These are phyloP conservation scores for Penicillium freii DNA, from an alignment of 2,329 filamentous ascomycete genomes.

Conservation along the genomic window DNA sequence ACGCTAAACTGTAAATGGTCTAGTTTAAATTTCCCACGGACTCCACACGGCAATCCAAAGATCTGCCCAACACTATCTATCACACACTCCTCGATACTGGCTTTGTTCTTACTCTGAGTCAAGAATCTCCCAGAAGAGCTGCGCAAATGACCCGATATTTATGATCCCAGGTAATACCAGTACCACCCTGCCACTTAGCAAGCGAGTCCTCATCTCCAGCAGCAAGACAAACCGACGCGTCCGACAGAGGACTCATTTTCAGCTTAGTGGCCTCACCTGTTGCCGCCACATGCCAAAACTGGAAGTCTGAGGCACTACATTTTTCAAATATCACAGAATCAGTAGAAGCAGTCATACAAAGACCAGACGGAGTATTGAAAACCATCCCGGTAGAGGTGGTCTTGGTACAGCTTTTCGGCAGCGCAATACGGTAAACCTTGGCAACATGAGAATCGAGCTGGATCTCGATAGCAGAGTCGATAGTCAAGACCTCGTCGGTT, in stretches of 20 bases:
- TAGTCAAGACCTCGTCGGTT: slow-evolving; percentile 34
- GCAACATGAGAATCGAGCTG: slow-evolving; percentile 43
- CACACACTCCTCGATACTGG: slow-evolving; percentile 34
- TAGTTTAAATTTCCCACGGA: slow-evolving; percentile 3
- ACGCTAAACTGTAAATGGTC: neutral
- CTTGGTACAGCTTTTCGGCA: slow-evolving; percentile 24
- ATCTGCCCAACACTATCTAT: slow-evolving; percentile 47
- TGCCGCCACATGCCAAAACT: slow-evolving; percentile 44
- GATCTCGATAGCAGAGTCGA: slow-evolving; percentile 27
- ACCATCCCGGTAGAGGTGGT: slow-evolving; percentile 49
- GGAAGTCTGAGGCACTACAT: slow-evolving; percentile 42
- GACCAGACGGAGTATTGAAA: slow-evolving; percentile 50
- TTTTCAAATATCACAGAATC: slow-evolving; percentile 33
- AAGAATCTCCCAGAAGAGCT: slow-evolving; percentile 40
- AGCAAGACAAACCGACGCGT: slow-evolving; percentile 35
- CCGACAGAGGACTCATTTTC: slow-evolving; percentile 40
- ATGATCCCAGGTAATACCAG: slow-evolving; percentile 46
- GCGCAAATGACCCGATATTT: slow-evolving; percentile 45
- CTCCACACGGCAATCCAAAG: slow-evolving; percentile 47
- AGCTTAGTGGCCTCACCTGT: slow-evolving; percentile 27
- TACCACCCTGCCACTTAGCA: slow-evolving; percentile 17
- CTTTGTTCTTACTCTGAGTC: slow-evolving; percentile 33
- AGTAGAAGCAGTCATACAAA: slow-evolving; percentile 42
- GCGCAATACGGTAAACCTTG: slow-evolving; percentile 45
- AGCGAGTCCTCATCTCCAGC: slow-evolving; percentile 13